Conservation (phyloP, 2,329 filamentous ascomycete genomes). For the Colletotrichum tropicicola region DNA sequence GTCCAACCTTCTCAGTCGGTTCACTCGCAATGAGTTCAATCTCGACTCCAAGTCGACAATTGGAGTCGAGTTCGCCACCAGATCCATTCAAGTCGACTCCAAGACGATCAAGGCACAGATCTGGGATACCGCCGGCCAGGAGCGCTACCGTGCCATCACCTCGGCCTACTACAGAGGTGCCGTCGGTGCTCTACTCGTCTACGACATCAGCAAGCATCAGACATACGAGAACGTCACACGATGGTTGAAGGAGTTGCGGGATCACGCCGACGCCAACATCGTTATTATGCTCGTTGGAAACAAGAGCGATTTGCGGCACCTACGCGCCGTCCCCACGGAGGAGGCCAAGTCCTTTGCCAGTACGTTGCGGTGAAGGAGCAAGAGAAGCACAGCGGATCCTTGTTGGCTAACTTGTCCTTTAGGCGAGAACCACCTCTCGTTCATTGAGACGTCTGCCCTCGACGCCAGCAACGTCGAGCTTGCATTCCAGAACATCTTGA, state of each 20-base stretch:
- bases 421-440: slow-evolving; percentile 98
- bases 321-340: slow-evolving; percentile 95
- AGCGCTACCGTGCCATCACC: slow-evolving; percentile 98
- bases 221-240: slow-evolving; percentile 99
- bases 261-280: slow-evolving; percentile 98
- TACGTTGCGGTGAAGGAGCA: slow-evolving; percentile 51
- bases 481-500: slow-evolving; percentile 99
- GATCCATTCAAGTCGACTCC: slow-evolving; percentile 97
- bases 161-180: slow-evolving; percentile 99
- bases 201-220: slow-evolving; percentile 99
- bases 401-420: slow-evolving; percentile 20
- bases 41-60: slow-evolving; percentile 99
- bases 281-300: slow-evolving; percentile 99
- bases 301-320: slow-evolving; percentile 99
- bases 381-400: neutral
- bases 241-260: slow-evolving; percentile 98
- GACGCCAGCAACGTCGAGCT: slow-evolving; percentile 99
- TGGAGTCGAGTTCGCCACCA: slow-evolving; percentile 98
- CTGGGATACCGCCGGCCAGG: slow-evolving; percentile 99
- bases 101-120: slow-evolving; percentile 99
- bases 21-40: slow-evolving; percentile 99
- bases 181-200: slow-evolving; percentile 95
- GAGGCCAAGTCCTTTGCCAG: slow-evolving; percentile 98
- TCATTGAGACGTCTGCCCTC: slow-evolving; percentile 98
- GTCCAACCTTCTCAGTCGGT: slow-evolving; percentile 99